Conservation (phyloP, 495 filamentous ascomycete species). For the Neurospora terricola region DNA sequence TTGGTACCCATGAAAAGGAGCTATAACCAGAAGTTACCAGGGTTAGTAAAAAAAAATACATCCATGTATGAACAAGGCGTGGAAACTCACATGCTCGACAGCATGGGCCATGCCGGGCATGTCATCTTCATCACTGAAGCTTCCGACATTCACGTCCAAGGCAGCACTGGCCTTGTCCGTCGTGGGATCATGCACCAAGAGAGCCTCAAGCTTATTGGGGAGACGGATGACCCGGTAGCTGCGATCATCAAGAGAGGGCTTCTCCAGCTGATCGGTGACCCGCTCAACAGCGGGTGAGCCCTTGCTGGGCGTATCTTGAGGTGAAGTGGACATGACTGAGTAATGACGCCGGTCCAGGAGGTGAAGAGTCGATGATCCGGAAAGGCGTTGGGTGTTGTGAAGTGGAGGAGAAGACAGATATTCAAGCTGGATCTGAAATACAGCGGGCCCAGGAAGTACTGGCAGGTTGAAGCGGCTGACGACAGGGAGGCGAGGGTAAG, state of each 20-base stretch:
- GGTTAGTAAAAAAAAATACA: constrained; percentile 9
- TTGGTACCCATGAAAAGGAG: constrained; percentile 97
- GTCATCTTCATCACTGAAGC: constrained; percentile 81
- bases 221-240: constrained; percentile 80
- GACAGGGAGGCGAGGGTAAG: background rate
- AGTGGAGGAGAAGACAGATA: background rate
- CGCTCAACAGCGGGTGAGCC: constrained; percentile 41
- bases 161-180: constrained; percentile 96
- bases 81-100: constrained; percentile 52
- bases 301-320: constrained; percentile 14
- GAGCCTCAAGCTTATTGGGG: constrained; percentile 81
- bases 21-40: constrained; percentile 31
- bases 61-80: background rate
- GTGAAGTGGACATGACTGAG: constrained; percentile 15
- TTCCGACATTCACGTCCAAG: constrained; percentile 91
- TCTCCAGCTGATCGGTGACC: constrained; percentile 74
- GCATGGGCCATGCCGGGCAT: constrained; percentile 93
- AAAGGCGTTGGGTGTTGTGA: constrained; percentile 4
- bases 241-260: constrained; percentile 79
- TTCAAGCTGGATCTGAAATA: background rate
- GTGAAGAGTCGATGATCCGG: background rate
- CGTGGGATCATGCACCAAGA: constrained; percentile 88
- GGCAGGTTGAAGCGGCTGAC: background rate
- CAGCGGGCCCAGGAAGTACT: background rate
- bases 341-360: background rate